phyloP scores from a whole-genome alignment of 805 yeast genomes.

The Tetrapisispora pingtungensis region DNA sequence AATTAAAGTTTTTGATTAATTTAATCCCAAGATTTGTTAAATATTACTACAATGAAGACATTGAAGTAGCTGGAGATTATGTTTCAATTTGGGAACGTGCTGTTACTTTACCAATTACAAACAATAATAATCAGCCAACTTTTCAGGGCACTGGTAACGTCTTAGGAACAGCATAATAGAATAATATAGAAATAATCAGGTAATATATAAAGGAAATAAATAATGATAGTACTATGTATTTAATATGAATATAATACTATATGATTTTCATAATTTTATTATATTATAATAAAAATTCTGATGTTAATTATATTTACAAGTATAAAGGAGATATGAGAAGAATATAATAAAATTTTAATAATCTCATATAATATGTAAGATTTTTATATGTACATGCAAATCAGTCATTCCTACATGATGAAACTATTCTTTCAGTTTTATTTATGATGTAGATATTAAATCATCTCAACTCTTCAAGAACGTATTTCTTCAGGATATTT shows the following conservation, averaged over 20 bases:
- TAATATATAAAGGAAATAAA: too few relatives aligned
- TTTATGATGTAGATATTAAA: too few relatives aligned
- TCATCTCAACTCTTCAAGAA: conserved; percentile 20
- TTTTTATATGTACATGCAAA: neutral
- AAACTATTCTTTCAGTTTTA: neutral
- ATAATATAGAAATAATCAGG: too few relatives aligned
- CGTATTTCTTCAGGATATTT: conserved; percentile 61
- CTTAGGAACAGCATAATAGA: conserved; percentile 4
- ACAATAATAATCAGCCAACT: conserved; percentile 6
- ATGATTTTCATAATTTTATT: too few relatives aligned
- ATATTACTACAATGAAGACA: conserved; percentile 47
- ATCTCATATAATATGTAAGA: too few relatives aligned
- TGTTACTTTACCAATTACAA: conserved; percentile 4
- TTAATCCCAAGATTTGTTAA: conserved; percentile 41
- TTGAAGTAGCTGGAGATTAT: conserved; percentile 29
- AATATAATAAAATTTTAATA: too few relatives aligned
- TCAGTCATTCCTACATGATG: neutral
- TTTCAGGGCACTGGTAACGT: conserved; percentile 7
- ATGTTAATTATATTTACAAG: too few relatives aligned
- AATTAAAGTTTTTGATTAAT: conserved; percentile 40
- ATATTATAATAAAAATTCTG: too few relatives aligned
- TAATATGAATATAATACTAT: neutral
- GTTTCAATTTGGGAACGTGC: conserved; percentile 15
- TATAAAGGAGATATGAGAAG: neutral
- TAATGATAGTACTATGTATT: too few relatives aligned